phyloP scores from a whole-genome alignment of 2,329 filamentous ascomycete genomes.

The Alternaria sp. region DNA sequence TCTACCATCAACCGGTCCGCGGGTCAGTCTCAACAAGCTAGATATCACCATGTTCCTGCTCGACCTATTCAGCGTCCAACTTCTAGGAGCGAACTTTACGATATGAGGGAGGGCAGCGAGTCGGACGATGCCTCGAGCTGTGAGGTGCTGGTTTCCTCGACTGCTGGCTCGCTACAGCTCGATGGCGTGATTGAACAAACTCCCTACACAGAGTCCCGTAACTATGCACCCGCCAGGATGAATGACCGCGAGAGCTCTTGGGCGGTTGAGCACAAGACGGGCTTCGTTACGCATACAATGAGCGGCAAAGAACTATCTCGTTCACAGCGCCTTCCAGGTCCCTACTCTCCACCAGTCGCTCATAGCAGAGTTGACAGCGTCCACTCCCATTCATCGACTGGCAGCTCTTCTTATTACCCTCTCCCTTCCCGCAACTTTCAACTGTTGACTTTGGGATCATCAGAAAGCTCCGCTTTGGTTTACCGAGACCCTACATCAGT shows the following conservation, averaged over 20 bases:
- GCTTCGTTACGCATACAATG: not conserved
- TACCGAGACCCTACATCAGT: not conserved
- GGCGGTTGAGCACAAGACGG: not conserved
- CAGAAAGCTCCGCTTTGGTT: not conserved
- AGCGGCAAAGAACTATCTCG: not conserved
- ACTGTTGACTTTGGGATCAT: not conserved
- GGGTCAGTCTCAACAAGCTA: not conserved
- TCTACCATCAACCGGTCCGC: not conserved
- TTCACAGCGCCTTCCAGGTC: not conserved
- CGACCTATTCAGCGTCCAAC: not conserved
- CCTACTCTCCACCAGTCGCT: not conserved
- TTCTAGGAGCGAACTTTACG: not conserved
- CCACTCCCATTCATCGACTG: not conserved
- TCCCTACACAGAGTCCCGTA: not conserved
- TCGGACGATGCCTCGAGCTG: not conserved
- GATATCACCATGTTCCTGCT: not conserved
- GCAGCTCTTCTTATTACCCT: not conserved
- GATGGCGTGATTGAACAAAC: not conserved
- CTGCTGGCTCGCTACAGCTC: not conserved
- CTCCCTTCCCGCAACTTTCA: not conserved
- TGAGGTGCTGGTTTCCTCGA: not conserved
- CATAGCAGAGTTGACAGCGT: not conserved
- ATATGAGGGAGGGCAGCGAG: not conserved
- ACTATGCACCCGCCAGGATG: not conserved
- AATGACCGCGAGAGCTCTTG: not conserved